Evolutionary conservation across 768 basidiomycete species (phyloP).

Genomic region (Nevesoporus exiguus): DNA sequence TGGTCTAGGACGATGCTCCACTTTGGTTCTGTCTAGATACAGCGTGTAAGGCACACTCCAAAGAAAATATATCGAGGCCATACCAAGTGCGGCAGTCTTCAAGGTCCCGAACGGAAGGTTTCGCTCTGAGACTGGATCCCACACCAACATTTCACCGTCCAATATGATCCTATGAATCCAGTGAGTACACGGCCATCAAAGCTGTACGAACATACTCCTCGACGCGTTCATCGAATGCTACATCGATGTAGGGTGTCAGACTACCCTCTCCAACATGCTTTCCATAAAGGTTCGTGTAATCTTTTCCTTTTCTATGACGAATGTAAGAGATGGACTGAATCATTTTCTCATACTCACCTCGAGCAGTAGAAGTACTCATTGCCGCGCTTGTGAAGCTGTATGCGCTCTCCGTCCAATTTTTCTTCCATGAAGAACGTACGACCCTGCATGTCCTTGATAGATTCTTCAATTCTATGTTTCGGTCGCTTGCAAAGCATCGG

Average conservation of each 20-base stretch:
- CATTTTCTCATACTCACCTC: constrained; percentile 44
- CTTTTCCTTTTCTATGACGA: constrained; percentile 73
- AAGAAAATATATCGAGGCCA: constrained; percentile 7
- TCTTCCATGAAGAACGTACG: constrained; percentile 89
- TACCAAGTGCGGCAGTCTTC: constrained; percentile 89
- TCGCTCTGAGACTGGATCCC: constrained; percentile 87
- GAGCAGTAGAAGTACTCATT: constrained; percentile 93
- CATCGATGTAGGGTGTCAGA: constrained; percentile 81
- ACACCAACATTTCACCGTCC: constrained; percentile 98
- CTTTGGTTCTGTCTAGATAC: constrained; percentile 61
- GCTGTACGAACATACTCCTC: constrained; percentile 60
- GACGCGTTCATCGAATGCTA: constrained; percentile 70
- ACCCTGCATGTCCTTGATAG: constrained; percentile 80
- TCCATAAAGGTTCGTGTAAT: constrained; percentile 91
- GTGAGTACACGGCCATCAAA: constrained; percentile 5
- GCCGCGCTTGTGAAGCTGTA: constrained; percentile 91
- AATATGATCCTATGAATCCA: constrained; percentile 67
- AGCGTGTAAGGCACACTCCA: background rate
- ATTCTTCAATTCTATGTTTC: constrained; percentile 73
- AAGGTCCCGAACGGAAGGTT: constrained; percentile 91
- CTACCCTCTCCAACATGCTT: constrained; percentile 78
- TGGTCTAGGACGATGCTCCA: constrained; percentile 74
- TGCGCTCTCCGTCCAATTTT: constrained; percentile 95
- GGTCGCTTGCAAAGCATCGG: constrained; percentile 96
- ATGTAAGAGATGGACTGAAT: background rate